Base-by-base conservation (phyloP, 805 yeast species). In the Yamadazyma laniorum region DNA sequence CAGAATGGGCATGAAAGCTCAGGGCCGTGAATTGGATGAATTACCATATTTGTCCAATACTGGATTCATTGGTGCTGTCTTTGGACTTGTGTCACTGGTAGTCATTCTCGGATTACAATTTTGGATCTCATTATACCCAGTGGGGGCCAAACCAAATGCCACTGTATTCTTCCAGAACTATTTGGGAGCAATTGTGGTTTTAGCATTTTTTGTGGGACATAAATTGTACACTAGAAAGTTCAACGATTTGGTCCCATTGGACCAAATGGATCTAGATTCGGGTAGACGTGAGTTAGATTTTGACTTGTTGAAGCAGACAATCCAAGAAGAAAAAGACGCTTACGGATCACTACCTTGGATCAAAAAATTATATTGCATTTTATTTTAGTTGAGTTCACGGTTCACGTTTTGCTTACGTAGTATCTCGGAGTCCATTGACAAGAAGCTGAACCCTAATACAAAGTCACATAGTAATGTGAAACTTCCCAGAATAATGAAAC, bases 281-380 rank as follows among this genome's bases (percentile, higher is more conserved):
- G 86, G 87, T 27, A 69, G 80, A 59, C 74, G 78, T 40, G 78
- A 72, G 29, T 52, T 67, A n/a, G 84, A 80, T 52, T 37, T 70
- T 34, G 84, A 80, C 4, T 49, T 65, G 37, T 59, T 79, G 39
- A 61, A 59, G 38, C 74, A 70, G 48, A 77, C 73, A 52, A 56
- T 75, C 31, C 72, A 66, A 18, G 76, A 72, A 45, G 85, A 63
- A 42, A 51, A 34, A 40, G 55, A 44, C 23, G 30, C 15, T 4
- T 45, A 41, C 6, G 43, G 38, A 12, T 18, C 40, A 6, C 35
- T 39, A 26, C 63, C 66, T 26, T 44, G 55, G 48, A 53, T 55
- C 41, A 46, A 41, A 25, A 56, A 50, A 15, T 22, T 35, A 16
- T 30, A 32, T 14, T 34, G 47, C 25, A 30, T 31, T 4, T 37